phyloP scores from a whole-genome alignment of 305 asterid species.

The Lippia alba region DNA sequence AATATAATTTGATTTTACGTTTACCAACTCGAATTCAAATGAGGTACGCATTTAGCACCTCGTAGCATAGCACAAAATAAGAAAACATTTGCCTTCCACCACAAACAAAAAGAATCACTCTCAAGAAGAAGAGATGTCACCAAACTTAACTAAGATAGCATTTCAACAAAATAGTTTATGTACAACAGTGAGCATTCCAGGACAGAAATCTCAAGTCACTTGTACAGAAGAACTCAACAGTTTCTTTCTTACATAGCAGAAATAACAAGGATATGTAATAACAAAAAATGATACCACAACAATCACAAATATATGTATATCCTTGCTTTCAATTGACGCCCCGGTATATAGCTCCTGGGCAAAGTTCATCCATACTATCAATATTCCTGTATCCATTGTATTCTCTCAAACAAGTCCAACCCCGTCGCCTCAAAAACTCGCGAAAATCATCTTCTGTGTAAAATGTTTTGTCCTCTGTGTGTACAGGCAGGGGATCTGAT shows the following conservation, averaged over 20 bases:
- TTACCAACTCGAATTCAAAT: too few relatives aligned
- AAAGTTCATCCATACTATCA: slow-evolving; percentile 73
- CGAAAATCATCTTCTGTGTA: slow-evolving; percentile 76
- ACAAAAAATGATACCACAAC: too few relatives aligned
- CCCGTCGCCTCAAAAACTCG: slow-evolving; percentile 64
- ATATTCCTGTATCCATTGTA: slow-evolving; percentile 63
- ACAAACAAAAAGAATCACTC: too few relatives aligned
- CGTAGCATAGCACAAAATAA: too few relatives aligned
- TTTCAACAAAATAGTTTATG: background rate
- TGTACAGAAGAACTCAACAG: background rate
- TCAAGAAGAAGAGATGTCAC: too few relatives aligned
- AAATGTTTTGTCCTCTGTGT: slow-evolving; percentile 73
- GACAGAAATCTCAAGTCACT: background rate
- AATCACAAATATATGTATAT: too few relatives aligned
- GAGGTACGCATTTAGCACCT: too few relatives aligned
- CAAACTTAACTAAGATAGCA: background rate
- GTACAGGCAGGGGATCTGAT: slow-evolving; percentile 62
- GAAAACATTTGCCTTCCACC: too few relatives aligned
- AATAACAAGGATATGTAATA: too few relatives aligned
- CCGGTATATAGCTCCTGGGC: slow-evolving; percentile 71
- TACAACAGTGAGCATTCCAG: background rate
- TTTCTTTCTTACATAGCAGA: background rate
- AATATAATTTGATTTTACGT: too few relatives aligned
- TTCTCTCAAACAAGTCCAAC: slow-evolving; percentile 79
- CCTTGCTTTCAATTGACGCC: slow-evolving; percentile 43